A percentile compares a stretch with the other conserved stretches of the same genome.
These are phyloP conservation scores for Peronospora destructor DNA, from an alignment of 352 stramenopile genomes.

Conservation along the genomic window DNA sequence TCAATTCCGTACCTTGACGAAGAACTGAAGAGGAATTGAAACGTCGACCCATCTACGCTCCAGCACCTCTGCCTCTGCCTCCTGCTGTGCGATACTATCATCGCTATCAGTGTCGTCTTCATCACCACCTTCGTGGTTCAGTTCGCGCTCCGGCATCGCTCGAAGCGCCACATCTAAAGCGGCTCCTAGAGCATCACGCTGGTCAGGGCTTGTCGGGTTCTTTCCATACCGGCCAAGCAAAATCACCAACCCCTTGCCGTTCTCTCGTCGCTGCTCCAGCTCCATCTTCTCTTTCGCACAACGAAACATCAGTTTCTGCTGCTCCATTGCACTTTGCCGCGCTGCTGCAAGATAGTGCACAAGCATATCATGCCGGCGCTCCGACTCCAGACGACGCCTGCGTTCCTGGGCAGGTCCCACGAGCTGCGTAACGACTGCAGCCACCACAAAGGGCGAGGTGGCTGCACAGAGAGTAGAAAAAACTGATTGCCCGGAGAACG, in stretches of 20 bases:
- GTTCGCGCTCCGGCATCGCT: slow-evolving; percentile 15
- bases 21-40: slow-evolving; percentile 74
- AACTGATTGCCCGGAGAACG: slow-evolving; percentile 56
- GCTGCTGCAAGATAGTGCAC: slow-evolving; percentile 56
- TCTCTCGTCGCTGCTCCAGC: slow-evolving; percentile 34
- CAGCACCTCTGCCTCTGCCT: slow-evolving; percentile 20
- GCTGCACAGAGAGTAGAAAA: slow-evolving; percentile 71
- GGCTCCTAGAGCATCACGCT: slow-evolving; percentile 20
- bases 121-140: slow-evolving; percentile 21
- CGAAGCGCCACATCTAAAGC: slow-evolving; percentile 17
- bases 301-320: slow-evolving; percentile 69
- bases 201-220: slow-evolving; percentile 54
- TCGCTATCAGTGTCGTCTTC: slow-evolving; percentile 12
- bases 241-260: slow-evolving; percentile 60
- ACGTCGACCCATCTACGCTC: slow-evolving; percentile 69
- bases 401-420: slow-evolving; percentile 61
- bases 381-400: slow-evolving; percentile 38
- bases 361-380: slow-evolving; percentile 39
- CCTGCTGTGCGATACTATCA: slow-evolving; percentile 14
- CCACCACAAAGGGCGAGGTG: slow-evolving; percentile 62
- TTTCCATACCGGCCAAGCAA: slow-evolving; percentile 68
- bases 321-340: slow-evolving; percentile 44
- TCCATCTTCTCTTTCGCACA: slow-evolving; percentile 55
- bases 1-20: slow-evolving; percentile 45
- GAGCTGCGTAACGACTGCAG: slow-evolving; percentile 57